Evolutionary conservation across 1,284 basidiomycete species (phyloP).

Genomic region (Ceratobasidium sp.): DNA sequence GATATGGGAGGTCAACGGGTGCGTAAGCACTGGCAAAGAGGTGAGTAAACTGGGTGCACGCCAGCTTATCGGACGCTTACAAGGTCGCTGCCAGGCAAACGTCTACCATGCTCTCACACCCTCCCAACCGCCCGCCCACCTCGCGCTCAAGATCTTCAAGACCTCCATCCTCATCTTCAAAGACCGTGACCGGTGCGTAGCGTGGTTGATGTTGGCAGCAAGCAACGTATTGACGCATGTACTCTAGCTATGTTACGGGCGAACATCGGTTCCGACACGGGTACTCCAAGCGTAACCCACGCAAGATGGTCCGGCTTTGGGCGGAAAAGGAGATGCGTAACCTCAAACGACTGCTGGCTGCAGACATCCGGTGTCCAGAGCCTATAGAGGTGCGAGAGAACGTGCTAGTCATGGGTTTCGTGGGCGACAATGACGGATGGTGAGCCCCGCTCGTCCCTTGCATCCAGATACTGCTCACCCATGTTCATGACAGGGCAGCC

Average conservation of each 20-base stretch:
- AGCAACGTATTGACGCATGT: neutral
- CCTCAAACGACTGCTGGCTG: slow-evolving; percentile 79
- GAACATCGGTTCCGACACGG: slow-evolving; percentile 94
- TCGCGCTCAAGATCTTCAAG: slow-evolving; percentile 98
- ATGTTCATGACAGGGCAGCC: slow-evolving; percentile 68
- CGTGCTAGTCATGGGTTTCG: slow-evolving; percentile 94
- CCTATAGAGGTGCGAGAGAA: slow-evolving; percentile 95
- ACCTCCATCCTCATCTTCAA: slow-evolving; percentile 98
- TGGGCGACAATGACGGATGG: slow-evolving; percentile 85
- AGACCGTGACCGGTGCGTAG: slow-evolving; percentile 93
- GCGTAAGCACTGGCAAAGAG: slow-evolving; percentile 95
- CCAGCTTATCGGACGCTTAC: neutral
- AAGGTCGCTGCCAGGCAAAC: slow-evolving; percentile 69
- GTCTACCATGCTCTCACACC: slow-evolving; percentile 87
- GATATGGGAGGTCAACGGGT: slow-evolving; percentile 88
- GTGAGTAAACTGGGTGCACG: slow-evolving; percentile 56
- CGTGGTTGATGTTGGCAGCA: slow-evolving; percentile 54
- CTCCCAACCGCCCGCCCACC: slow-evolving; percentile 58
- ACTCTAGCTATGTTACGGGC: slow-evolving; percentile 59
- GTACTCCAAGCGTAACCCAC: slow-evolving; percentile 90
- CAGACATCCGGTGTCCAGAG: slow-evolving; percentile 85
- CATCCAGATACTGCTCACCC: neutral
- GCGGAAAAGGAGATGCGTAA: slow-evolving; percentile 99
- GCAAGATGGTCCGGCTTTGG: slow-evolving; percentile 99
- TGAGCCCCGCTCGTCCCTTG: slow-evolving; percentile 53